Conservation (phyloP, 2,329 filamentous ascomycete genomes). For the Juglanconis sp. region DNA sequence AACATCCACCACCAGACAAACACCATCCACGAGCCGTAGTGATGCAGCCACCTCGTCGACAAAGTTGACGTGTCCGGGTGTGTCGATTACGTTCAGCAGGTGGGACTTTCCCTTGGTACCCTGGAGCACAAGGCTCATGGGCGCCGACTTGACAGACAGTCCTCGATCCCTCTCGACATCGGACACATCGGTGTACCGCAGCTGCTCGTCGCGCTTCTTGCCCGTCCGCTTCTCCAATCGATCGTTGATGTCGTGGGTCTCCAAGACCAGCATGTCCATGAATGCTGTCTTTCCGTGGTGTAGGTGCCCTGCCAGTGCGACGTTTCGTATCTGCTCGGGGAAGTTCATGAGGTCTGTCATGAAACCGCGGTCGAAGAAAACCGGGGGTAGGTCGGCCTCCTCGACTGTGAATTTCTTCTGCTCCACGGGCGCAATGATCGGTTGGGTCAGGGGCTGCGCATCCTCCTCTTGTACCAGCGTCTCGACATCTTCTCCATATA, state of each 20-base stretch:
- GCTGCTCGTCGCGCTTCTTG: slow-evolving; percentile 79
- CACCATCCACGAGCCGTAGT: slow-evolving; percentile 81
- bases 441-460: slow-evolving; percentile 85
- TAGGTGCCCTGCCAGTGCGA: slow-evolving; percentile 86
- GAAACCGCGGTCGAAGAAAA: slow-evolving; percentile 84
- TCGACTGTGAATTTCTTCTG: slow-evolving; percentile 96
- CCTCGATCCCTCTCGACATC: slow-evolving; percentile 85
- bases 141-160: slow-evolving; percentile 85
- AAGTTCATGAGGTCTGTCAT: slow-evolving; percentile 97
- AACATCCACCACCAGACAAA: slow-evolving; percentile 91
- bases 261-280: slow-evolving; percentile 95
- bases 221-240: slow-evolving; percentile 78
- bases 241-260: slow-evolving; percentile 85
- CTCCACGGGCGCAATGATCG: slow-evolving; percentile 89
- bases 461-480: slow-evolving; percentile 96
- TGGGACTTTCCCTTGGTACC: slow-evolving; percentile 91
- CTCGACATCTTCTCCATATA: slow-evolving; percentile 92
- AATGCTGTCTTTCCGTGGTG: slow-evolving; percentile 98
- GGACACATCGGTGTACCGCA: slow-evolving; percentile 93
- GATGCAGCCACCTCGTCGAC: slow-evolving; percentile 93
- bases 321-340: slow-evolving; percentile 88
- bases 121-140: slow-evolving; percentile 90
- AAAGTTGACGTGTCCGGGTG: slow-evolving; percentile 96
- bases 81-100: slow-evolving; percentile 91
- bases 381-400: slow-evolving; percentile 83